phyloP scores from a whole-genome alignment of 2,329 filamentous ascomycete genomes.

The Diaporthe amygdali region DNA sequence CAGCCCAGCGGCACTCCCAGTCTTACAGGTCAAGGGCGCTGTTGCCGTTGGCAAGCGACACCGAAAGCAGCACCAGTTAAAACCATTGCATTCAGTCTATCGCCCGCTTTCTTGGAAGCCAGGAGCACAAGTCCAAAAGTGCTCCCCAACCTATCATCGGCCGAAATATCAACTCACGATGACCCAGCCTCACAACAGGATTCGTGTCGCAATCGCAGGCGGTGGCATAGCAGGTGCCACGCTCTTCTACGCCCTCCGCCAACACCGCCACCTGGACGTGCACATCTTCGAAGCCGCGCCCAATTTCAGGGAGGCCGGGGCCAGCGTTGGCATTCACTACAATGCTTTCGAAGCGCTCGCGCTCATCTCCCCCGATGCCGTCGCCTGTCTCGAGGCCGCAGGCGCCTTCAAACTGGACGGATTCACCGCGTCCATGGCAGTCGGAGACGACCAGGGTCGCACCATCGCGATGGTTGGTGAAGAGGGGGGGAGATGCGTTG shows the following conservation, averaged over 20 bases:
- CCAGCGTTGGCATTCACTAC: constrained; percentile 29
- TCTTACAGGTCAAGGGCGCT: not conserved
- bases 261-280: constrained; percentile 27
- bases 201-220: constrained; percentile 20
- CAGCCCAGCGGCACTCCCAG: too few relatives aligned
- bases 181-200: not conserved
- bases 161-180: not conserved
- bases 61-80: not conserved
- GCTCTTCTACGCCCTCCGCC: constrained; percentile 25
- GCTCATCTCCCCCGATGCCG: constrained; percentile 25
- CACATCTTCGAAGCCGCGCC: constrained; percentile 30
- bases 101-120: not conserved
- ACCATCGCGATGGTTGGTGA: not conserved
- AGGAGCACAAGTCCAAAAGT: not conserved
- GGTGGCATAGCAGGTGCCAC: constrained; percentile 23
- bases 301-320: constrained; percentile 27
- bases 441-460: not conserved
- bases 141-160: not conserved
- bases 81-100: not conserved
- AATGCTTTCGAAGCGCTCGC: constrained; percentile 31
- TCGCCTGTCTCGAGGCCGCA: constrained; percentile 24
- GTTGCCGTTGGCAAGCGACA: not conserved
- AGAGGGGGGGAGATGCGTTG: not conserved
- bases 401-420: constrained; percentile 26
- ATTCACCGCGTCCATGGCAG: not conserved